Conservation (phyloP, 2,329 filamentous ascomycete genomes). For the Botrytis hyacinthi region DNA sequence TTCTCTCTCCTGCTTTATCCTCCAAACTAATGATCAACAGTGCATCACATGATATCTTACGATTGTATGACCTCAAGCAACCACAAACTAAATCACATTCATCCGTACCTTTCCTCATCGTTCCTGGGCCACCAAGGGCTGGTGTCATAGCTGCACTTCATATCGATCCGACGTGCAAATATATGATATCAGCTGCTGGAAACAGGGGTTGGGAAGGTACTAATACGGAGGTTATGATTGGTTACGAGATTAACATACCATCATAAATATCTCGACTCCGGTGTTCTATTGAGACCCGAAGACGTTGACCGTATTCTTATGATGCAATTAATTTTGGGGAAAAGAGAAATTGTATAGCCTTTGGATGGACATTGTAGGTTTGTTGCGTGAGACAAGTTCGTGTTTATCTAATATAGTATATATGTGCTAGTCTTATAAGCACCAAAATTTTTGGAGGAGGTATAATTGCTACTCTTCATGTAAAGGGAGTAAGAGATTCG, state of each 20-base stretch:
- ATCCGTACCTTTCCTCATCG: slow-evolving; percentile 90
- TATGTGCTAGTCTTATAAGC: not conserved
- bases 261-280: not conserved
- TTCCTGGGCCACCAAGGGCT: slow-evolving; percentile 79
- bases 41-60: slow-evolving; percentile 88
- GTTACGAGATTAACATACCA: slow-evolving; percentile 73
- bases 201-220: slow-evolving; percentile 94
- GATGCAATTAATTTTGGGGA: not conserved
- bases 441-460: not conserved
- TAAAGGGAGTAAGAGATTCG: not conserved
- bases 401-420: not conserved
- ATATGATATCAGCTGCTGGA: slow-evolving; percentile 88
- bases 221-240: slow-evolving; percentile 84
- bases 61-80: slow-evolving; percentile 82
- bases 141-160: slow-evolving; percentile 86
- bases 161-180: slow-evolving; percentile 81
- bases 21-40: slow-evolving; percentile 43
- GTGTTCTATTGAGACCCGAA: too few species aligned
- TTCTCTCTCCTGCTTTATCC: slow-evolving; percentile 9
- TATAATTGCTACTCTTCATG: not conserved
- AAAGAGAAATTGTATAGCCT: not conserved
- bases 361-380: not conserved
- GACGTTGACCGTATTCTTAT: not conserved
- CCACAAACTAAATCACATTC: slow-evolving; percentile 64
- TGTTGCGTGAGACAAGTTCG: too few species aligned